Conservation (phyloP, 2,329 filamentous ascomycete species). For the Sphaerulina vaccinii region DNA sequence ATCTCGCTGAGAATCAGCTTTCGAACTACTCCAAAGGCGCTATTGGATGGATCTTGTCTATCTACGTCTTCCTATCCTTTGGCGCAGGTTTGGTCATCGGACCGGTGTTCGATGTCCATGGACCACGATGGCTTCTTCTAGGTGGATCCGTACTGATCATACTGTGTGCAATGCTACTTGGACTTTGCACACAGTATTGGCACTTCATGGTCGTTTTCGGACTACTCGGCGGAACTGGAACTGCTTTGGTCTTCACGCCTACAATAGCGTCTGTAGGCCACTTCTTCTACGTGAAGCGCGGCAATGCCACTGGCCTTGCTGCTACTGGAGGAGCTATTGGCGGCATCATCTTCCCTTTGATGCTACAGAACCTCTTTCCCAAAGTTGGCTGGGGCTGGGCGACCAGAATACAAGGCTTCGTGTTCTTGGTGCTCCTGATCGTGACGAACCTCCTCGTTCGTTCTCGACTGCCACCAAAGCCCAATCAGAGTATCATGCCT, state of each 20-base stretch:
- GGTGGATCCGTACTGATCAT: conserved; percentile 63
- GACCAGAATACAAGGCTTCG: conserved; percentile 46
- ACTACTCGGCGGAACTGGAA: conserved; percentile 68
- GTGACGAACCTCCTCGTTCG: conserved; percentile 41
- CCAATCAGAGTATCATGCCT: conserved; percentile 41
- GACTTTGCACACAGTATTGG: conserved; percentile 54
- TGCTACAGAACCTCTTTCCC: conserved; percentile 42
- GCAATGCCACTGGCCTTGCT: conserved; percentile 76
- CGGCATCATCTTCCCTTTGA: conserved; percentile 48
- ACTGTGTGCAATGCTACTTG: conserved; percentile 63
- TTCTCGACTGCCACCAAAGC: conserved; percentile 44
- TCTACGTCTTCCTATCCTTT: conserved; percentile 33
- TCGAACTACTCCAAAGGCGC: conserved; percentile 22
- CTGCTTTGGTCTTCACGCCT: conserved; percentile 78
- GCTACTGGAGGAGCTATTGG: conserved; percentile 61
- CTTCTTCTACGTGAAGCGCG: conserved; percentile 73
- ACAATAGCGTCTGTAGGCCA: conserved; percentile 76
- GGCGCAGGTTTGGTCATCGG: conserved; percentile 31
- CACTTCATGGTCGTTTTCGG: conserved; percentile 62
- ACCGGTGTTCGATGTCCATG: conserved; percentile 31
- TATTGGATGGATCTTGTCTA: conserved; percentile 33
- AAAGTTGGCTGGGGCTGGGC: conserved; percentile 47
- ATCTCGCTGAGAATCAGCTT: conserved; percentile 28
- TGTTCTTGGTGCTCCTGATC: conserved; percentile 42
- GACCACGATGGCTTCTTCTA: conserved; percentile 59